Conservation (phyloP, 352 stramenopile genomes). For the Phytophthora megakarya region DNA sequence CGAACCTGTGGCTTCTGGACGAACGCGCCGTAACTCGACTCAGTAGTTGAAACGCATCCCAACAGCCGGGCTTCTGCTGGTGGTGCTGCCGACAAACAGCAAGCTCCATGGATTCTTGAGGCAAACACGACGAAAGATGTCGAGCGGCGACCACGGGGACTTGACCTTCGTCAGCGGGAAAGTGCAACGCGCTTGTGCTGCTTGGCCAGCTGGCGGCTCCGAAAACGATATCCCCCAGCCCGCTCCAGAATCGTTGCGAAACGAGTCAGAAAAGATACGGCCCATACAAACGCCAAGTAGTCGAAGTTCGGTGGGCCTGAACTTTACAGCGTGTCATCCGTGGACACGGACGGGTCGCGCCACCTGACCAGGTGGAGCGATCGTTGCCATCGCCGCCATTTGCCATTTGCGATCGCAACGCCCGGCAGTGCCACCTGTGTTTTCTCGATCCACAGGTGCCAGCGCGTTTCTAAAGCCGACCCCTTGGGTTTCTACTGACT, state of each 20-base stretch:
- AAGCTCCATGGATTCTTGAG: slow-evolving; percentile 12
- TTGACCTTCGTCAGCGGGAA: slow-evolving; percentile 17
- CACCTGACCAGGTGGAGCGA: slow-evolving; percentile 27
- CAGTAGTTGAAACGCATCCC: neutral
- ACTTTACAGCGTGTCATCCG: slow-evolving; percentile 29
- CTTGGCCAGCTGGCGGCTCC: slow-evolving; percentile 5
- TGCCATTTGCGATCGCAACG: neutral
- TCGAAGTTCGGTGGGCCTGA: slow-evolving; percentile 22
- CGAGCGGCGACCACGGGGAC: neutral
- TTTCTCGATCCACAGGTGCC: slow-evolving; percentile 19
- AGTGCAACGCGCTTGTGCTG: slow-evolving; percentile 10
- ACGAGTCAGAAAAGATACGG: slow-evolving; percentile 4
- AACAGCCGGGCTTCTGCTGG: slow-evolving; percentile 1
- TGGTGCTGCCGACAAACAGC: neutral
- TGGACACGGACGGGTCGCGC: neutral
- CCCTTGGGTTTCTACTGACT: slow-evolving; percentile 9
- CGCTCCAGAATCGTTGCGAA: slow-evolving; percentile 11
- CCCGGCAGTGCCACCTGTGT: slow-evolving; percentile 32
- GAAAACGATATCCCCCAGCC: slow-evolving; percentile 21
- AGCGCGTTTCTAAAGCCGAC: slow-evolving; percentile 26
- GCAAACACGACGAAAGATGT: slow-evolving; percentile 7
- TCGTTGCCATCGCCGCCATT: no score
- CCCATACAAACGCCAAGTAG: slow-evolving; percentile 27
- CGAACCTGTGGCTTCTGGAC: slow-evolving; percentile 9
- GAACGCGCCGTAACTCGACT: neutral